Conservation (phyloP, 225 moss, liverwort and hornwort species). For the Ulota crispa region DNA sequence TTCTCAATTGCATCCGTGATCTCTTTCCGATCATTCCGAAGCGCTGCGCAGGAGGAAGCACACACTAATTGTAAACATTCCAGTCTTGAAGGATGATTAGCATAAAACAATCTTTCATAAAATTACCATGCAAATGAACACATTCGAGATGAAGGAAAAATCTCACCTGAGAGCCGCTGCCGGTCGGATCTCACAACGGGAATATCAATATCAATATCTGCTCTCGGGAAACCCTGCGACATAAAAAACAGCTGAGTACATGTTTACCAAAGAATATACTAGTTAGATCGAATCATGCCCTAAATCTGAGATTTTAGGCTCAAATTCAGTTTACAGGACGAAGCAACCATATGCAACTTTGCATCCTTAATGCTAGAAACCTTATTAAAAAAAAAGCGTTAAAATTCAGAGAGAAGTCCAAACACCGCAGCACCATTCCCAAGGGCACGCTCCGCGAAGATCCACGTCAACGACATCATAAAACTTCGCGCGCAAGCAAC, state of each 20-base stretch:
- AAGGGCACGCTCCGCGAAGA: background rate
- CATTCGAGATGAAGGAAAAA: constrained; percentile 12
- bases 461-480: background rate
- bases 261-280: background rate
- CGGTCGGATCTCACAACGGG: constrained; percentile 80
- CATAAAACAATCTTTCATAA: background rate
- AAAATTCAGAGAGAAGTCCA: background rate
- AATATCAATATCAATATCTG: constrained; percentile 83
- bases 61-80: constrained; percentile 1
- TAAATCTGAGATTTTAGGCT: background rate
- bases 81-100: background rate
- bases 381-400: background rate
- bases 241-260: background rate
- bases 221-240: constrained; percentile 84
- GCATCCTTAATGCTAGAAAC: background rate
- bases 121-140: background rate
- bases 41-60: constrained; percentile 51
- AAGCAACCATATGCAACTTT: background rate
- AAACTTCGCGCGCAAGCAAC: background rate
- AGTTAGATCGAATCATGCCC: background rate
- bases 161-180: constrained; percentile 75
- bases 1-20: constrained; percentile 78
- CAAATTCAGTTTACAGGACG: background rate
- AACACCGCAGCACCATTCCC: background rate
- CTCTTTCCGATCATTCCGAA: constrained; percentile 87